Evolutionary conservation across 2,329 filamentous ascomycete species (phyloP).

Genomic region (Cladosporium sp.): DNA sequence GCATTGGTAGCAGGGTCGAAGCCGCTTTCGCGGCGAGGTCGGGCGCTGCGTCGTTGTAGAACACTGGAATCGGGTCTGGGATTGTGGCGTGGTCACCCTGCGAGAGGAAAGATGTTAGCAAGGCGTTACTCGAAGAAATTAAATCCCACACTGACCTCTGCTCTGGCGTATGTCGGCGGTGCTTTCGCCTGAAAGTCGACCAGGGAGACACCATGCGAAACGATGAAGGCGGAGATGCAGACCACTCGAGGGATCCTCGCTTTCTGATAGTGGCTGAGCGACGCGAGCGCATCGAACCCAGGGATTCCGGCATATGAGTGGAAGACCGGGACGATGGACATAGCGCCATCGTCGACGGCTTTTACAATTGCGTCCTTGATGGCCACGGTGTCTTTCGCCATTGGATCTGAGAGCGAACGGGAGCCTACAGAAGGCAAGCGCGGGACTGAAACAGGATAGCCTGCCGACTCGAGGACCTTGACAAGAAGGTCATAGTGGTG

Average conservation of each 20-base stretch:
- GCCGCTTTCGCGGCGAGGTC: constrained; percentile 14
- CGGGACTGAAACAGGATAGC: constrained; percentile 14
- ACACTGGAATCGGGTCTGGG: constrained; percentile 13
- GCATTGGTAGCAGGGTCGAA: constrained; percentile 6
- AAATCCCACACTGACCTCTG: not conserved
- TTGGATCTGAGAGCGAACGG: not conserved
- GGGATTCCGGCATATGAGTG: constrained; percentile 18
- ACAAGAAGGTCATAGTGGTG: constrained; percentile 14
- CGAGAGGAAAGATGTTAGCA: not conserved
- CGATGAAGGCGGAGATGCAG: constrained; percentile 17
- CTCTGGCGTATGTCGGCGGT: not conserved
- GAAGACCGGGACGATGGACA: constrained; percentile 16
- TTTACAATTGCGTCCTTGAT: constrained; percentile 15
- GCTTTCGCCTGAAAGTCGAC: not conserved
- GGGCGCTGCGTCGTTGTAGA: constrained; percentile 17
- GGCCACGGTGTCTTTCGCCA: constrained; percentile 14
- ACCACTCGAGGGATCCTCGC: constrained; percentile 14
- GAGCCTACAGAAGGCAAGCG: constrained; percentile 15
- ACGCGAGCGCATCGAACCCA: constrained; percentile 17
- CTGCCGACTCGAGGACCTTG: constrained; percentile 12
- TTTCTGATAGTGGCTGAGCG: constrained; percentile 11
- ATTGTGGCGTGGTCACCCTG: constrained; percentile 10
- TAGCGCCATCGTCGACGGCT: constrained; percentile 9
- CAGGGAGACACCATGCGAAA: constrained; percentile 10
- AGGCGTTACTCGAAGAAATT: accelerated